A percentile compares a stretch with the other conserved stretches of the same genome.
phyloP scores from a whole-genome alignment of 2,329 filamentous ascomycete genomes.

The Gaeumannomyces tritici region DNA sequence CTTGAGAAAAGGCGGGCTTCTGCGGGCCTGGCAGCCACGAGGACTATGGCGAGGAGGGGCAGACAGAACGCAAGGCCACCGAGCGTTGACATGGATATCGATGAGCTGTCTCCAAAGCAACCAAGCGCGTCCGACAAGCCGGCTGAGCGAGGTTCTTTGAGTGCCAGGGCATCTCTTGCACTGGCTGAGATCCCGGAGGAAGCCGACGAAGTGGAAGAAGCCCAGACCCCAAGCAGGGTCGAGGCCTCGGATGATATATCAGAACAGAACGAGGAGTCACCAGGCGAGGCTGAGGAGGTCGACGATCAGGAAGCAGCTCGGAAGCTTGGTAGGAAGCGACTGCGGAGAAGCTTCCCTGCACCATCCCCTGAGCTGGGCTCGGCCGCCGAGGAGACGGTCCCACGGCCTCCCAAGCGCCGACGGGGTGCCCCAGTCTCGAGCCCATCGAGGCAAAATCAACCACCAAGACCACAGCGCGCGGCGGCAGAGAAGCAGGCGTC shows the following conservation, averaged over 20 bases:
- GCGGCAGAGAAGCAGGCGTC: background rate
- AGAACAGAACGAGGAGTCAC: slow-evolving; percentile 10
- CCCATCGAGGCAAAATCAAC: slow-evolving; percentile 16
- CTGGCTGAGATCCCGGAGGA: slow-evolving; percentile 8
- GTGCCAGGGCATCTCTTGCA: background rate
- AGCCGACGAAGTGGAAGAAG: slow-evolving; percentile 13
- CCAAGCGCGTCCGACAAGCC: slow-evolving; percentile 3
- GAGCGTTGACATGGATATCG: background rate
- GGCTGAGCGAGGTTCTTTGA: background rate
- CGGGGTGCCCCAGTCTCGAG: slow-evolving; percentile 20
- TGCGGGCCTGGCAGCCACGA: background rate
- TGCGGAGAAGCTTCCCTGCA: slow-evolving; percentile 24
- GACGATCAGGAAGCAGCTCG: slow-evolving; percentile 30
- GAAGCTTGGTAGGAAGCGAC: slow-evolving; percentile 31
- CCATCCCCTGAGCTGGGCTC: slow-evolving; percentile 32
- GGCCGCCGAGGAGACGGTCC: slow-evolving; percentile 18
- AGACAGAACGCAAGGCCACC: background rate
- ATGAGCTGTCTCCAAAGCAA: slow-evolving; percentile 3
- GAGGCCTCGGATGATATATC: slow-evolving; percentile 8
- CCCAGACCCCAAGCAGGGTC: background rate
- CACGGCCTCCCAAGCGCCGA: slow-evolving; percentile 16
- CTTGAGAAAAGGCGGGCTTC: background rate
- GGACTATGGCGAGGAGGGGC: background rate
- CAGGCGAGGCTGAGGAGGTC: slow-evolving; percentile 33
- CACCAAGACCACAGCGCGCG: slow-evolving; percentile 4